These are phyloP conservation scores for Catharanthus roseus DNA, from an alignment of 257 asterid species.

Conservation along the genomic window DNA sequence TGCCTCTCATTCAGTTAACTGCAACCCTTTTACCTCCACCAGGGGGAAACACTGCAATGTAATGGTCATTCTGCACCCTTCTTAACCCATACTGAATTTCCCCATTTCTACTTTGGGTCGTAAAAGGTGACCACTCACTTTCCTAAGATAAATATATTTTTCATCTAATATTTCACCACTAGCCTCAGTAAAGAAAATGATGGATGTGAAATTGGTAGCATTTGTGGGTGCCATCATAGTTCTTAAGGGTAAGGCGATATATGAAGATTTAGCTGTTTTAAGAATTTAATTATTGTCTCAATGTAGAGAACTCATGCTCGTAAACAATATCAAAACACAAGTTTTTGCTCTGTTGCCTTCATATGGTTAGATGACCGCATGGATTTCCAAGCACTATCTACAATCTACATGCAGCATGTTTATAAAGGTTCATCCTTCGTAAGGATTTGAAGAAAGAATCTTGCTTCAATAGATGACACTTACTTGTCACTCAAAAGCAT, in stretches of 20 bases:
- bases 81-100: background rate
- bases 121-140: background rate
- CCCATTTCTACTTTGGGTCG: background rate
- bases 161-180: background rate
- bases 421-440: background rate
- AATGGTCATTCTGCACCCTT: background rate
- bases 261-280: too few relatives aligned
- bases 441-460: slow-evolving; percentile 3
- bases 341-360: background rate
- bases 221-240: background rate
- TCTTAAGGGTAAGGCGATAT: background rate
- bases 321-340: background rate
- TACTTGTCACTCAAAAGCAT: slow-evolving; percentile 85
- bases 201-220: background rate
- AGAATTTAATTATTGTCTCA: too few relatives aligned
- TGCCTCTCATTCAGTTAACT: background rate
- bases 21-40: too few relatives aligned
- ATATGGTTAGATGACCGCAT: background rate
- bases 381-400: background rate
- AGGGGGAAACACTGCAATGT: too few relatives aligned
- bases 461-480: slow-evolving; percentile 24
- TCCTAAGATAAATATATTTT: background rate
- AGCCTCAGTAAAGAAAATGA: background rate
- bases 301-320: too few relatives aligned
- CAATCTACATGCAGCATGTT: background rate